These are phyloP conservation scores for Salix koriyanagi DNA, from an alignment of 345 rosid genomes.

Conservation along the genomic window DNA sequence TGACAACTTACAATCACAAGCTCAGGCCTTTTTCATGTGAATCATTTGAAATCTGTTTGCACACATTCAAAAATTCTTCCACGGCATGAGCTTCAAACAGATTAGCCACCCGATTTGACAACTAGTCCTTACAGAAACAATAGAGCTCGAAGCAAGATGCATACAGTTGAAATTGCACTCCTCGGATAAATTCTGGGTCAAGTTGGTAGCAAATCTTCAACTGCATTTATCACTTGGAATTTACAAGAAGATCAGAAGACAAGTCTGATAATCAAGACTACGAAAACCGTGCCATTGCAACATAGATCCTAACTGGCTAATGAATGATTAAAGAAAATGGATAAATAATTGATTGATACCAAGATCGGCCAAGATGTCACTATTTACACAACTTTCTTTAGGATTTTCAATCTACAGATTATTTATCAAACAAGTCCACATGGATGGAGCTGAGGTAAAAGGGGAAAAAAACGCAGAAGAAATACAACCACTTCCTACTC, in stretches of 20 bases:
- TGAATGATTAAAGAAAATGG: not conserved
- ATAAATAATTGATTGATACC: not conserved
- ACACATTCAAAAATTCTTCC: not conserved
- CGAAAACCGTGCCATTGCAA: not conserved
- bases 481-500: conserved; percentile 29
- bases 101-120: too few species aligned
- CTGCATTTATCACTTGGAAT: too few species aligned
- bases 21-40: not conserved
- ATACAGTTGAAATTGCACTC: too few species aligned
- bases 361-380: not conserved
- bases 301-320: not conserved
- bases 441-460: not conserved
- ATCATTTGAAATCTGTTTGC: not conserved
- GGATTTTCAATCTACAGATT: conserved; percentile 36
- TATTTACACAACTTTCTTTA: conserved; percentile 19
- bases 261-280: not conserved
- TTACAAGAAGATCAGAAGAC: too few species aligned
- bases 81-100: too few species aligned
- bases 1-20: not conserved
- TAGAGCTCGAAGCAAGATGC: not conserved
- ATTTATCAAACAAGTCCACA: conserved; percentile 54
- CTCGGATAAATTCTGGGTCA: too few species aligned
- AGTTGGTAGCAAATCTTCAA: too few species aligned
- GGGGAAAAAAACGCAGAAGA: conserved; percentile 10
- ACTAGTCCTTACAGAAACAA: too few species aligned